A percentile compares a stretch with the other conserved stretches of the same genome.
Evolutionary conservation across 148 eudicot species (phyloP).

Genomic region (Spergularia marina): DNA sequence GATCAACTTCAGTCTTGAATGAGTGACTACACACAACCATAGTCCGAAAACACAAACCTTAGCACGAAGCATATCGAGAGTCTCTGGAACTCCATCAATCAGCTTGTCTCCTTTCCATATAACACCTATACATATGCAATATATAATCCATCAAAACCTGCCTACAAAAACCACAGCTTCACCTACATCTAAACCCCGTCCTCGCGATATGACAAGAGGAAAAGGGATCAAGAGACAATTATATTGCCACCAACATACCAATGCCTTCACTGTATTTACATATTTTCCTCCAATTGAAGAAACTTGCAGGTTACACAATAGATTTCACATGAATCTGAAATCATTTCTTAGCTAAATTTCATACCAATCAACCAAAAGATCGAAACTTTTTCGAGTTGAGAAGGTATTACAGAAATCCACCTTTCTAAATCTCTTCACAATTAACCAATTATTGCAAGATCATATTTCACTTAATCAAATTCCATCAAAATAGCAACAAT

Average conservation of each 20-base stretch:
- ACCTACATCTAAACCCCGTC: neutral
- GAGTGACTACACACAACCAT: neutral
- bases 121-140: conserved; percentile 55
- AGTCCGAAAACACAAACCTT: conserved; percentile 49
- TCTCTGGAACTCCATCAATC: conserved; percentile 91
- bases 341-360: no score
- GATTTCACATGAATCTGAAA: neutral
- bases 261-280: neutral
- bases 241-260: neutral
- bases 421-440: no score
- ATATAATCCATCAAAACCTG: neutral
- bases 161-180: neutral
- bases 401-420: no score
- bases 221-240: neutral
- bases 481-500: no score
- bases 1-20: no score
- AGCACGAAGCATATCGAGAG: conserved; percentile 82
- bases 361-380: no score
- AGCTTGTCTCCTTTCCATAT: conserved; percentile 97
- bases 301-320: neutral
- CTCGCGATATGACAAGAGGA: neutral
- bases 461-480: no score
- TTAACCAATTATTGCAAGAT: no score
- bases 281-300: neutral
- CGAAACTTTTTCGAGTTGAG: no score